Percentiles rank a stretch among this genome's conserved stretches.
phyloP scores from a whole-genome alignment of 345 rosid genomes.

The Stellera chamaejasme region DNA sequence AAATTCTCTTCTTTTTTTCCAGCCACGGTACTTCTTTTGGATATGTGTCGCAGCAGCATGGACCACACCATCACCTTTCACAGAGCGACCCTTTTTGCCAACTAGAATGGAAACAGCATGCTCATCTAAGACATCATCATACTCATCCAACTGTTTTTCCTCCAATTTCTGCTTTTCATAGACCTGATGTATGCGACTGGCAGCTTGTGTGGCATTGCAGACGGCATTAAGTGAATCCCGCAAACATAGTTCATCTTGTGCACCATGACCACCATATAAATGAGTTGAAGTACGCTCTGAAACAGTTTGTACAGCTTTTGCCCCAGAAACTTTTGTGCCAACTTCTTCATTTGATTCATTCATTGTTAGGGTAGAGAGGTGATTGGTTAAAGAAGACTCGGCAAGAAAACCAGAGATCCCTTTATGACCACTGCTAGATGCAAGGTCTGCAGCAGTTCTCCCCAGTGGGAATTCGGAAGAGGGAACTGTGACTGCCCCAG shows the following conservation, averaged over 20 bases:
- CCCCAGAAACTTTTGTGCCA: constrained; percentile 22
- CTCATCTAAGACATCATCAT: constrained; percentile 40
- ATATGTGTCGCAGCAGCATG: constrained; percentile 75
- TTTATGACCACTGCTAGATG: constrained; percentile 78
- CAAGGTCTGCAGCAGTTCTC: constrained; percentile 86
- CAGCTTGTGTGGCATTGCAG: constrained; percentile 93
- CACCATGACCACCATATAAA: constrained; percentile 30
- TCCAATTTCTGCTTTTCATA: constrained; percentile 87
- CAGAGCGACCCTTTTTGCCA: constrained; percentile 32
- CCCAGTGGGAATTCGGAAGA: constrained; percentile 74
- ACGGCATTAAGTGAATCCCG: constrained; percentile 86
- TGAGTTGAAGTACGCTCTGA: constrained; percentile 66
- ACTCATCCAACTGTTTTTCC: constrained; percentile 48
- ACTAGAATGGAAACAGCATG: constrained; percentile 48
- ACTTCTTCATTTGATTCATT: constrained; percentile 42
- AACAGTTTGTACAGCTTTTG: constrained; percentile 49
- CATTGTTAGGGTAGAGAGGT: constrained; percentile 52
- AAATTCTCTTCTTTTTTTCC: constrained; percentile 85
- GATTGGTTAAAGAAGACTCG: constrained; percentile 72
- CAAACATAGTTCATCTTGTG: constrained; percentile 53
- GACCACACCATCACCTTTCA: constrained; percentile 32
- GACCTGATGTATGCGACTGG: constrained; percentile 70
- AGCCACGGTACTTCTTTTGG: constrained; percentile 87
- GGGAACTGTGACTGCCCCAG: constrained; percentile 73
- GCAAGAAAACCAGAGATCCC: constrained; percentile 94